These are phyloP conservation scores for Saccharomyces pastorianus DNA, from an alignment of 1,139 yeast species.

Conservation along the genomic window DNA sequence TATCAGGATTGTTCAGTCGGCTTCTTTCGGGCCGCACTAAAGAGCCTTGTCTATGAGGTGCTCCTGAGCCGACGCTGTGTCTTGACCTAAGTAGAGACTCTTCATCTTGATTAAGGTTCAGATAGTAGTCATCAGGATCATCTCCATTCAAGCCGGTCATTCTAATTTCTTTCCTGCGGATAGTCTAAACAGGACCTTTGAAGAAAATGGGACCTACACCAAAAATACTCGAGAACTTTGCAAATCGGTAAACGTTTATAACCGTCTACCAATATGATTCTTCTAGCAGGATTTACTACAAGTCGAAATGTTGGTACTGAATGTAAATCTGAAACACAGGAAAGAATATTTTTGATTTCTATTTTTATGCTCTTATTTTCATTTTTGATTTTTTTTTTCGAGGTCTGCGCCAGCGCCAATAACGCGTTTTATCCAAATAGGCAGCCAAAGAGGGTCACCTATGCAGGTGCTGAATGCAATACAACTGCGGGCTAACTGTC, in stretches of 20 bases:
- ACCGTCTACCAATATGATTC: not conserved
- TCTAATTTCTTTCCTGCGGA: not conserved
- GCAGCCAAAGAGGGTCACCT: not conserved
- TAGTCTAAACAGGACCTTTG: not conserved
- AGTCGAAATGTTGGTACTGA: not conserved
- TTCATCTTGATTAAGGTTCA: constrained; percentile 15
- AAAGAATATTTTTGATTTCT: not conserved
- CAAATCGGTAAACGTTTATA: not conserved
- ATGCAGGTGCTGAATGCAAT: not conserved
- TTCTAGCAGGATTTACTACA: not conserved
- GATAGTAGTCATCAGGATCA: constrained; percentile 17
- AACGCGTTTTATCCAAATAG: not conserved
- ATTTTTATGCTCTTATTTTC: constrained; percentile 1
- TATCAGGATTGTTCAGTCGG: constrained; percentile 52
- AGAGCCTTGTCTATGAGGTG: constrained; percentile 35
- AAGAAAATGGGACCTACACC: not conserved
- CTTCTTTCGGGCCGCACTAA: constrained; percentile 76
- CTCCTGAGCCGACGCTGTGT: constrained; percentile 7
- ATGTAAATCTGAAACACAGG: not conserved
- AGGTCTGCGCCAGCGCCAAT: not conserved
- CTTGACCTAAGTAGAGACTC: constrained; percentile 18
- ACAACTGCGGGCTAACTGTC: not conserved
- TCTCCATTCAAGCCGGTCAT: constrained; percentile 1
- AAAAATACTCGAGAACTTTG: not conserved
- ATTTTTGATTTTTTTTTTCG: not conserved